These are phyloP conservation scores for Phaffia australis DNA, from an alignment of 768 basidiomycete genomes.

Conservation along the genomic window DNA sequence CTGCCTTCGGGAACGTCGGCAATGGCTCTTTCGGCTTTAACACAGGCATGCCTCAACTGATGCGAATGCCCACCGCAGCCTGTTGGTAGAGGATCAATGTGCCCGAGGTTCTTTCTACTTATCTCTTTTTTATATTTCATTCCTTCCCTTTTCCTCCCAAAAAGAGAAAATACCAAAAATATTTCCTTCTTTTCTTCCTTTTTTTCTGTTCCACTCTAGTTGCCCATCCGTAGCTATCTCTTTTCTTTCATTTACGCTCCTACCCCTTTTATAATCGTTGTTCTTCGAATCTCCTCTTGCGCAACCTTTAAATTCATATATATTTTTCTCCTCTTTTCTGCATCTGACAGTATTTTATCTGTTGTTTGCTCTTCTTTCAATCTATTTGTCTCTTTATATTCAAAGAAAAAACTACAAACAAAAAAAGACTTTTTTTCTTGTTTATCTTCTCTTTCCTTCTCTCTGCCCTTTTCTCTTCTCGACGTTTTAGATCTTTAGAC, in stretches of 20 bases:
- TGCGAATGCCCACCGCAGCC: too few relatives aligned
- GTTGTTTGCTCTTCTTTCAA: background rate
- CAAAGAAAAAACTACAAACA: background rate
- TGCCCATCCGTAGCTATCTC: background rate
- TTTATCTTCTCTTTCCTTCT: constrained; percentile 6
- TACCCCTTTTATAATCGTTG: background rate
- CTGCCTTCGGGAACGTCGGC: too few relatives aligned
- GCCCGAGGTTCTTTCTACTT: too few relatives aligned
- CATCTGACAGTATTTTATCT: background rate
- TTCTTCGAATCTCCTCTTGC: background rate
- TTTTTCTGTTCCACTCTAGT: too few relatives aligned
- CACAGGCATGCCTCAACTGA: too few relatives aligned
- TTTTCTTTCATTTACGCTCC: background rate
- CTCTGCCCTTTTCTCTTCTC: background rate
- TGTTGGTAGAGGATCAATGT: too few relatives aligned
- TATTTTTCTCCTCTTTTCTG: background rate
- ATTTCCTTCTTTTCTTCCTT: too few relatives aligned
- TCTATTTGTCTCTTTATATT: background rate
- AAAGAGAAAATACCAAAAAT: too few relatives aligned
- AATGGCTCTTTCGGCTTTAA: too few relatives aligned
- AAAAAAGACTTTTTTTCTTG: background rate
- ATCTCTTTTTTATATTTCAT: too few relatives aligned
- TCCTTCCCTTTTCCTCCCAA: too few relatives aligned
- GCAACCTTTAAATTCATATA: background rate
- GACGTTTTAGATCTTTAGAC: background rate